Evolutionary conservation across 345 rosid genomes (phyloP), one percentile per base, ranked within the genome.

Genomic region (Eucalyptus rudis): DNA sequence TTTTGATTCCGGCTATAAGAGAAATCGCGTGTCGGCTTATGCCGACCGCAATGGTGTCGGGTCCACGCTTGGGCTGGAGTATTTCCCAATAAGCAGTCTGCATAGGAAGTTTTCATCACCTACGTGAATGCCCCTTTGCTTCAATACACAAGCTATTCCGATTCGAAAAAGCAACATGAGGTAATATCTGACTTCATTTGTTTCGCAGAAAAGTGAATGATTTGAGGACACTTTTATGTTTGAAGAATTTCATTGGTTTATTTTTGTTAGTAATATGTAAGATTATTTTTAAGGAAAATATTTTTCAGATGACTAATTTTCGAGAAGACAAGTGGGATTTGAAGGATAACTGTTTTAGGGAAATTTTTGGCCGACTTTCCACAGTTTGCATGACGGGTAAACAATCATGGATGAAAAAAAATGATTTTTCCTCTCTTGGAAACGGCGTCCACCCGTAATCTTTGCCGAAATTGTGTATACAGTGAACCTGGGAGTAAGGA

Each of bases 101-200:
- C 76, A 7, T 15, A 1, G 14, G 76, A 64, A 64, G 76, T 15
- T 64, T 7, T 19, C 76, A 0, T 64, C 76, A 0, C 33, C 76
- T n/a, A 0, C 3, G 33, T 14, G 8, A 14, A 13, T 0, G 17
- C 3, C 76, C 5, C 76, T 7, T n/a, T 64, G 76, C 76, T 64
- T 64, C 76, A 0, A 15, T 15, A n/a, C 76, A 14, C 76, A n/a
- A 64, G 71, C 71, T 13, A 64, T 64, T 64, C 36, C 19, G 5
- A 64, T 29, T 4, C 3, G 19, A 27, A 59, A 29, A n/a, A n/a
- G n/a, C n/a, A n/a, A n/a, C n/a, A n/a, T n/a, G n/a, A n/a, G n/a
- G n/a, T n/a, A n/a, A 7, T 51, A 8, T 2, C 0, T 5, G 7
- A n/a, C 3, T 10, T 2, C 2, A 1, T 59, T 25, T 5, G 31